Base-by-base conservation (phyloP, 495 filamentous ascomycete species). In the Usnea hakonensis region DNA sequence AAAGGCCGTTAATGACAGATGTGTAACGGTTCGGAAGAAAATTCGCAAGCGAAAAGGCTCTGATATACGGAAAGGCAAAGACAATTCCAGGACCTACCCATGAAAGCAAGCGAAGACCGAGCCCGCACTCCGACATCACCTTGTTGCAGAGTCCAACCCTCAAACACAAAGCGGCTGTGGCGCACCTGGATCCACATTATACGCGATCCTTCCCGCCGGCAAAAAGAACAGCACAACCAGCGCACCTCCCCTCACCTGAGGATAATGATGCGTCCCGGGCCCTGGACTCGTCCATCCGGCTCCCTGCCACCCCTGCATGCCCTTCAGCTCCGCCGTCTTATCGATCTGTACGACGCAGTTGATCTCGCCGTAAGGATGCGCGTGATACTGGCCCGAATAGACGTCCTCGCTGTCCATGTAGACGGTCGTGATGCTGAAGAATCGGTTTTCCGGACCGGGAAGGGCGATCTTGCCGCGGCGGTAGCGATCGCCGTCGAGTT, bases 401-500 rank as follows among this genome's bases (percentile, higher is more conserved):
- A 67, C 75, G 16, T 72, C 71, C 16, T 74, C 41, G 52, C 69
- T 73, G 21, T 77, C 68, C 73, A 81, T 79, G 64, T 79, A 81
- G n/a, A 81, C 77, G 3, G 76, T 75, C 23, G 77, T 79, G 65
- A 81, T 78, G 60, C 73, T 76, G 69, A 79, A 75, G 60, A 70
- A 79, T 13, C 72, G 73, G 16, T 68, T 79, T 28, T 71, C 65
- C n/a, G 66, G 58, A 14, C 65, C 65, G 0, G 78, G 78, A 13
- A 71, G 55, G 37, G 65, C 55, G 41, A 81, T 71, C 50, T 75
- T 74, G 48, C 73, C 71, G 9, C 77, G 76, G 5, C 78, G 76
- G 58, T 79, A 81, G 40, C 71, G 72, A 17, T 68, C 69, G 2
- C 76, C 75, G 43, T 74, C 70, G 53, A 81, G 62, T 41, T 73